These are phyloP conservation scores for Haplosporangium sp. DNA, from an alignment of 371 early-diverging fungal species.

Conservation along the genomic window DNA sequence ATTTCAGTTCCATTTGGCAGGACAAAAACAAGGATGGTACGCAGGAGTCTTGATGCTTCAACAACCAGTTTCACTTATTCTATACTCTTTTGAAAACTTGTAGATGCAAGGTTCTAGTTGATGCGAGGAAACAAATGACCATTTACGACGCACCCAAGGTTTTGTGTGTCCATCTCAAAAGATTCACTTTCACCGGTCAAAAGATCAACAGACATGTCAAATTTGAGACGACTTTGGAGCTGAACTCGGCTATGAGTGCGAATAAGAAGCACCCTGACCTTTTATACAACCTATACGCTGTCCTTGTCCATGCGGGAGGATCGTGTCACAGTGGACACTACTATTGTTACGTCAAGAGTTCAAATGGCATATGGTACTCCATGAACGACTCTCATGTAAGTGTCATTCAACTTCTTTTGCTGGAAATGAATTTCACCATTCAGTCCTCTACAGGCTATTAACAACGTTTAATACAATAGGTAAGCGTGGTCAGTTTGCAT, in stretches of 20 bases:
- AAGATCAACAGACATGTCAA: constrained; percentile 71
- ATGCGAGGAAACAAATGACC: constrained; percentile 85
- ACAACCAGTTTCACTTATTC: neutral
- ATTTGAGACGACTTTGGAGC: constrained; percentile 61
- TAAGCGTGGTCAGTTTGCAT: constrained; percentile 65
- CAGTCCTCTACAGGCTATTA: neutral
- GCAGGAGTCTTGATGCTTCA: no score
- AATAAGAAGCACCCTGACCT: constrained; percentile 47
- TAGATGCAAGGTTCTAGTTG: constrained; percentile 72
- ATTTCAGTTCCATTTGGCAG: neutral
- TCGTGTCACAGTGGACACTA: constrained; percentile 86
- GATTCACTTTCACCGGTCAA: constrained; percentile 75
- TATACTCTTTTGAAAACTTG: constrained; percentile 22
- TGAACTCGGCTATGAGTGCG: constrained; percentile 53
- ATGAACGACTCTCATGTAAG: constrained; percentile 85
- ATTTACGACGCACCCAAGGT: constrained; percentile 75
- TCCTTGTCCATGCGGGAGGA: constrained; percentile 83
- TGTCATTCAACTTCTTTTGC: neutral
- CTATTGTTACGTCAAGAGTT: constrained; percentile 79
- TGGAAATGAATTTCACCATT: no score
- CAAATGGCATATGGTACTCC: constrained; percentile 79
- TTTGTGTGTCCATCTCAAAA: constrained; percentile 80
- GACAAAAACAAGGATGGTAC: no score
- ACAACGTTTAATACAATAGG: constrained; percentile 43
- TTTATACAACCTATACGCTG: constrained; percentile 75